Evolutionary conservation across 306 rosid species (phyloP).

Genomic region (Trichosanthes truncata): DNA sequence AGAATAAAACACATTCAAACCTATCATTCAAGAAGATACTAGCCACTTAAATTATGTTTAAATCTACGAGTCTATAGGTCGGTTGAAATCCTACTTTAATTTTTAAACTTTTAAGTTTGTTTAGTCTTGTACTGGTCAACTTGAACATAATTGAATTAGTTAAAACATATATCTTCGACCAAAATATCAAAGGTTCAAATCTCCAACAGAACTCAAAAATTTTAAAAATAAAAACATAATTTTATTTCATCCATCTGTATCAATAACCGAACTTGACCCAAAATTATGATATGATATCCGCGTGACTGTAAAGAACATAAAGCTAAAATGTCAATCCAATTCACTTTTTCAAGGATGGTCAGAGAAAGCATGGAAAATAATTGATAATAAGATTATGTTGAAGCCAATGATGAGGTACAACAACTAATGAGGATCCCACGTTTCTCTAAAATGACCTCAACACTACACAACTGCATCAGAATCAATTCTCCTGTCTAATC

Average conservation of each 20-base stretch:
- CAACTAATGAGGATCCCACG: not conserved
- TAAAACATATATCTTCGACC: too few species aligned
- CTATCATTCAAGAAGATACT: too few species aligned
- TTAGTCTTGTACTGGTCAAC: too few species aligned
- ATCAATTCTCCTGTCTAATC: not conserved
- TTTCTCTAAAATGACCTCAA: not conserved
- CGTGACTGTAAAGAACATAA: not conserved
- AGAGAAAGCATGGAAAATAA: not conserved
- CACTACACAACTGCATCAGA: constrained; percentile 1
- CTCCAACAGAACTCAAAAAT: too few species aligned
- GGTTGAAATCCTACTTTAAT: too few species aligned
- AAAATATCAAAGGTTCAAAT: too few species aligned
- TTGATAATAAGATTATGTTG: not conserved
- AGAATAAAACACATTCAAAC: too few species aligned
- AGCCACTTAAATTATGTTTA: too few species aligned
- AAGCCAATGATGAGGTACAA: not conserved
- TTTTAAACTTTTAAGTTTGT: too few species aligned
- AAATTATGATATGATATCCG: not conserved
- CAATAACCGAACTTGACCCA: not conserved
- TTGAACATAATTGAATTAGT: too few species aligned
- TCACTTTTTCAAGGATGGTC: not conserved
- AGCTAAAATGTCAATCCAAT: not conserved
- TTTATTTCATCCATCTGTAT: not conserved
- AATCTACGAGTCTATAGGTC: too few species aligned
- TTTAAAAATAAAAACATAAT: too few species aligned